Percentiles rank a stretch among this genome's conserved stretches.
Evolutionary conservation across 169 alveolate genomes (phyloP).

Genomic region (Cryptosporidium sp.): DNA sequence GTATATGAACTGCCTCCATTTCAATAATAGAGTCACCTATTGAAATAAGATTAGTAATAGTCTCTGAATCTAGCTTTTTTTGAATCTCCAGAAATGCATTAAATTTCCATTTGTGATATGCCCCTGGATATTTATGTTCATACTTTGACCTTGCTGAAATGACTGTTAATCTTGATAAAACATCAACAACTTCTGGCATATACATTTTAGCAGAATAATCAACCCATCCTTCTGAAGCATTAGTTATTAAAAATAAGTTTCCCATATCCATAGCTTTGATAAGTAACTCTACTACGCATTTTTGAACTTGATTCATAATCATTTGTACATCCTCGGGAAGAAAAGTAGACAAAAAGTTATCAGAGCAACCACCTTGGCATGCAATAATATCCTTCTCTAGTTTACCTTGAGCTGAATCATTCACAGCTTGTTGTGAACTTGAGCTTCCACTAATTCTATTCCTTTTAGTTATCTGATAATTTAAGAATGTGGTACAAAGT

Average conservation of each 20-base stretch:
- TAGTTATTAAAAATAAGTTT: constrained; percentile 90
- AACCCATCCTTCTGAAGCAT: constrained; percentile 96
- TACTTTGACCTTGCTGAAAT: constrained; percentile 92
- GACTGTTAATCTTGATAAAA: constrained; percentile 81
- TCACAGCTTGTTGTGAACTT: neutral
- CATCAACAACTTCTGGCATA: constrained; percentile 81
- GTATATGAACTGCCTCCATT: constrained; percentile 94
- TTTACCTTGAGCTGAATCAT: constrained; percentile 11
- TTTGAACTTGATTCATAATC: constrained; percentile 66
- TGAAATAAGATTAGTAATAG: constrained; percentile 91
- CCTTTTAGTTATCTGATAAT: constrained; percentile 11
- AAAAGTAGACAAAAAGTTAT: neutral
- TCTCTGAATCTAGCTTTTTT: constrained; percentile 86
- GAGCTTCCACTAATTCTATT: neutral
- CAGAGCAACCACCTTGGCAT: neutral
- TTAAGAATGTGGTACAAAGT: constrained; percentile 90
- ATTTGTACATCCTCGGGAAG: constrained; percentile 16
- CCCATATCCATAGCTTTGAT: constrained; percentile 84
- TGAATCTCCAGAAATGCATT: constrained; percentile 89
- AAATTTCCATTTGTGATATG: constrained; percentile 90
- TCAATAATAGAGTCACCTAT: constrained; percentile 94
- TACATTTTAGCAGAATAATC: constrained; percentile 88
- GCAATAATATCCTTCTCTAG: neutral
- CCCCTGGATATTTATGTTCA: constrained; percentile 89
- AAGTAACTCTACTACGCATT: constrained; percentile 77